These are phyloP conservation scores for Fusarium armeniacum DNA, from an alignment of 2,329 filamentous ascomycete species.

Conservation along the genomic window DNA sequence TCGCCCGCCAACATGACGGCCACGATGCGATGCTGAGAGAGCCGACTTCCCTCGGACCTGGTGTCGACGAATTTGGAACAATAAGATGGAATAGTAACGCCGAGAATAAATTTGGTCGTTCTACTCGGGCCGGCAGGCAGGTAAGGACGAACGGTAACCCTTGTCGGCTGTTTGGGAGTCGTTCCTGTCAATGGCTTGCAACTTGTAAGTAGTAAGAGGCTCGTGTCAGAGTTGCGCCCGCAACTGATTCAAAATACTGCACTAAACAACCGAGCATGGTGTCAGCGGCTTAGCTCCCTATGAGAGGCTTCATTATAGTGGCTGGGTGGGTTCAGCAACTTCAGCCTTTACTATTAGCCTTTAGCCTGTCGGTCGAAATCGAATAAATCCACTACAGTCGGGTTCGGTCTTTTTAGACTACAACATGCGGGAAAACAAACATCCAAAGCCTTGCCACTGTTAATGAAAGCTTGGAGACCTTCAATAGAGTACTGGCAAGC, in stretches of 20 bases:
- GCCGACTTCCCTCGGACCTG: conserved; percentile 4
- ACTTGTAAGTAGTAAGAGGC: conserved; percentile 38
- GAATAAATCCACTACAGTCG: conserved; percentile 24
- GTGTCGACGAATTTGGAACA: conserved; percentile 2
- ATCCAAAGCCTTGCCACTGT: conserved; percentile 31
- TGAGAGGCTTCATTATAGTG: conserved; percentile 11
- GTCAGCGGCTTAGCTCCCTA: conserved; percentile 44
- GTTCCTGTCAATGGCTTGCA: conserved; percentile 39
- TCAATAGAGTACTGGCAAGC: neutral
- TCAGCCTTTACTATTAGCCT: conserved; percentile 20
- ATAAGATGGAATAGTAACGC: conserved; percentile 25
- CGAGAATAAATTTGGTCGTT: conserved; percentile 19
- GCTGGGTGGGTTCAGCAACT: conserved; percentile 35
- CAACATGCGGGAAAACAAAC: conserved; percentile 36
- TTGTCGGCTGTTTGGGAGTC: conserved; percentile 32
- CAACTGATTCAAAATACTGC: conserved; percentile 49
- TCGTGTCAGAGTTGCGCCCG: conserved; percentile 49
- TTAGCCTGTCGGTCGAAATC: conserved; percentile 33
- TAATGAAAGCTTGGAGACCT: neutral
- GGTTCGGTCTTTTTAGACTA: conserved; percentile 1
- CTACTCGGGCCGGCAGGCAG: conserved; percentile 28
- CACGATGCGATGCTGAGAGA: neutral
- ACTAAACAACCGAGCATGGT: conserved; percentile 46
- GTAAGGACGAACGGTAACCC: conserved; percentile 30
- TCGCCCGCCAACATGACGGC: neutral